These are phyloP conservation scores for Podospora conica DNA, from an alignment of 495 filamentous ascomycete genomes.

Conservation along the genomic window DNA sequence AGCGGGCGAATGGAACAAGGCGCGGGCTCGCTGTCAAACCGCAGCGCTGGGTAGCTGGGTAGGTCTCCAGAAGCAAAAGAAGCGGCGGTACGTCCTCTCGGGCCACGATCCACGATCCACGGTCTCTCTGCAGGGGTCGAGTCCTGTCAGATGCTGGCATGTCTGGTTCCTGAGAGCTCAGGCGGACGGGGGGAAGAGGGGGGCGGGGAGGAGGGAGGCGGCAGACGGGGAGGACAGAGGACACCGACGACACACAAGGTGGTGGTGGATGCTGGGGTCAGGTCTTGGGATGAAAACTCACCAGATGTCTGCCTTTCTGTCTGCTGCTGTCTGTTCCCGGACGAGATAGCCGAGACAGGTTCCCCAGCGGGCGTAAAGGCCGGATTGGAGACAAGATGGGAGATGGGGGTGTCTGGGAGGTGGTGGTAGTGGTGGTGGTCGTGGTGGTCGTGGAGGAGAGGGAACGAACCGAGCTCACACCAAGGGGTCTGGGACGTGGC, in stretches of 20 bases:
- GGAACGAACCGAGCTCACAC: not conserved
- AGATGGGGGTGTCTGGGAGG: not conserved
- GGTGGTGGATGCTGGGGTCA: not conserved
- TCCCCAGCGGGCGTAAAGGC: not conserved
- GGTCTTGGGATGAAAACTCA: not conserved
- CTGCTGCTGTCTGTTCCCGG: not conserved
- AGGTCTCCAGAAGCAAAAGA: not conserved
- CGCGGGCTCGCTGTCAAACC: constrained; percentile 17
- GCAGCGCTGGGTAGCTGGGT: constrained; percentile 18
- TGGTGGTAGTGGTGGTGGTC: not conserved
- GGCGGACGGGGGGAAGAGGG: not conserved
- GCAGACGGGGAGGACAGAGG: not conserved
- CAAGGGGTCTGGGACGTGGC: not conserved
- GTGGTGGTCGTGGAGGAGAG: not conserved
- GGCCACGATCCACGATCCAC: not conserved
- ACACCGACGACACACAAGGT: too few relatives aligned
- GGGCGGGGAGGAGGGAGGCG: not conserved
- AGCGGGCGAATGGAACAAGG: constrained; percentile 9
- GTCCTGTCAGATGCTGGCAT: not conserved
- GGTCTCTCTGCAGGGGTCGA: not conserved
- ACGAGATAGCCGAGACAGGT: not conserved
- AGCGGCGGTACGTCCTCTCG: constrained; percentile 6
- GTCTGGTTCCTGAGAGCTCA: not conserved
- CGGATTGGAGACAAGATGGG: not conserved
- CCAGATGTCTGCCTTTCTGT: not conserved